Evolutionary conservation across 768 basidiomycete genomes (phyloP).

Genomic region (Boletus sp.): DNA sequence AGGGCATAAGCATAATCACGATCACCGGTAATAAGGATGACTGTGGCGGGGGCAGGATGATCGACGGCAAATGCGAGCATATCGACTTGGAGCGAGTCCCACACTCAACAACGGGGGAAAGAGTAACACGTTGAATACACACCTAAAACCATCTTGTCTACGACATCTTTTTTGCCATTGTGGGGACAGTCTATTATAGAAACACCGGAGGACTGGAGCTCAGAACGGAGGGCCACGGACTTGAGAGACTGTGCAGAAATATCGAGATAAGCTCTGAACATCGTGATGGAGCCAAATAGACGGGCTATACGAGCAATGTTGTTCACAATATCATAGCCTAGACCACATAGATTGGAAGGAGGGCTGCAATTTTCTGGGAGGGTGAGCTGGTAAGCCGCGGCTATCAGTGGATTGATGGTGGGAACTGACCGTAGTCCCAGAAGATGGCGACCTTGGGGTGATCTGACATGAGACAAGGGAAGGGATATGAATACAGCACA

Average conservation of each 20-base stretch:
- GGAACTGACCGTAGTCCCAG: conserved; percentile 34
- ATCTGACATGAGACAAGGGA: conserved; percentile 31
- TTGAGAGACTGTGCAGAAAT: conserved; percentile 38
- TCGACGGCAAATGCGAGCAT: conserved; percentile 68
- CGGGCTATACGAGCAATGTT: conserved; percentile 45
- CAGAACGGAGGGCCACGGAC: conserved; percentile 35
- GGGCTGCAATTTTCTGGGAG: conserved; percentile 31
- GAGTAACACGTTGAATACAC: conserved; percentile 5
- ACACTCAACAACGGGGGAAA: conserved; percentile 1
- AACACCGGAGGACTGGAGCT: conserved; percentile 44
- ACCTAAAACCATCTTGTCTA: conserved; percentile 49
- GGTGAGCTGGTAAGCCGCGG: conserved; percentile 4
- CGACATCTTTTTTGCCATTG: conserved; percentile 35
- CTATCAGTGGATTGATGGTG: not conserved
- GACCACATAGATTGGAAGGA: conserved; percentile 29
- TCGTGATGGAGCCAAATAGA: conserved; percentile 43
- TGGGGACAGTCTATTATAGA: conserved; percentile 38
- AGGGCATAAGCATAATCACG: conserved; percentile 66
- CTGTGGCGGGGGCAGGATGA: conserved; percentile 47
- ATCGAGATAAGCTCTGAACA: conserved; percentile 55
- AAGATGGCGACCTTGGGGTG: conserved; percentile 42
- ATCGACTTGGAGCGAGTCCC: conserved; percentile 45
- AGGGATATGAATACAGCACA: conserved; percentile 10
- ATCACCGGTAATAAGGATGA: conserved; percentile 65
- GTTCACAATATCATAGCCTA: conserved; percentile 42